Conservation (phyloP, 805 yeast species). For the Wickerhamomyces hampshirensis region DNA sequence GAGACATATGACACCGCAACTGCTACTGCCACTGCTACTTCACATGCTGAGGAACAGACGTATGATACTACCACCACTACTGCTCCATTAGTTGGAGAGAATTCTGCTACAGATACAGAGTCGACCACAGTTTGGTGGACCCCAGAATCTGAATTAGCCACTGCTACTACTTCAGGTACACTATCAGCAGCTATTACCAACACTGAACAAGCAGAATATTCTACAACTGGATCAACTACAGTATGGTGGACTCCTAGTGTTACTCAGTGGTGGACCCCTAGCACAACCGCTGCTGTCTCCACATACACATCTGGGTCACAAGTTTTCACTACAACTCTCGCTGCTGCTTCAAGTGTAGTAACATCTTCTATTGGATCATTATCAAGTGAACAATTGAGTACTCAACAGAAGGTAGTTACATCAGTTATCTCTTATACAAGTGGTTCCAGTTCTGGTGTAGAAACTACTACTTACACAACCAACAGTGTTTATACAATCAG, state of each 20-base stretch:
- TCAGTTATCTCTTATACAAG: conserved; percentile 9
- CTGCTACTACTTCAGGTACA: no score
- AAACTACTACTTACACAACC: conserved; percentile 13
- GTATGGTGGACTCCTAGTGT: conserved; percentile 19
- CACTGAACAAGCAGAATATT: neutral
- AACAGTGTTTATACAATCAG: conserved; percentile 9
- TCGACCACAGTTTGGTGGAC: neutral
- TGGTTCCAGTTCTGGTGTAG: conserved; percentile 14
- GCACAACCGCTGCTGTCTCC: conserved; percentile 11
- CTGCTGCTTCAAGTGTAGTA: neutral
- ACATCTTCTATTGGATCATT: neutral
- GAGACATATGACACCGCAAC: neutral
- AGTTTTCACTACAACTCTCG: conserved; percentile 1
- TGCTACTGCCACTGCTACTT: conserved; percentile 2
- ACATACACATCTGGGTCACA: conserved; percentile 2
- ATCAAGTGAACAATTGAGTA: conserved; percentile 3
- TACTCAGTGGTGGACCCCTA: conserved; percentile 11
- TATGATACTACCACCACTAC: neutral
- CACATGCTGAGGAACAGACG: conserved; percentile 1
- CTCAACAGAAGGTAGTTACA: conserved; percentile 9
- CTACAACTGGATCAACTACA: conserved; percentile 12
- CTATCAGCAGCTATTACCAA: conserved; percentile 4
- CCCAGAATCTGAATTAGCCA: neutral
- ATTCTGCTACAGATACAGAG: neutral
- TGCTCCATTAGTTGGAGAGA: neutral